A percentile compares a stretch with the other conserved stretches of the same genome.
These are phyloP conservation scores for Acidomyces sp. DNA, from an alignment of 495 filamentous ascomycete genomes.

Conservation along the genomic window DNA sequence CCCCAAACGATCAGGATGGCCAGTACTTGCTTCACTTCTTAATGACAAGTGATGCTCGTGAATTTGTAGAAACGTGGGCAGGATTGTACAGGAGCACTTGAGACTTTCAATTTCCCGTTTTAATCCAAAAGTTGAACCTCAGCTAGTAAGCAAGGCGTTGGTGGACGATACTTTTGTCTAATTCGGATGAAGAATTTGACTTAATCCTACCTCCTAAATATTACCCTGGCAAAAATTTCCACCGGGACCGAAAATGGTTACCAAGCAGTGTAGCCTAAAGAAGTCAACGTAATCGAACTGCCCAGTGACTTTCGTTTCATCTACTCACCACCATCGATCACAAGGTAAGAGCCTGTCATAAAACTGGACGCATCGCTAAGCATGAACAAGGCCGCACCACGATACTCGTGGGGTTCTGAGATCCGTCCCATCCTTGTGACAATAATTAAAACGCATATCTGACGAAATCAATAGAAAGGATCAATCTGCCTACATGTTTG, in stretches of 20 bases:
- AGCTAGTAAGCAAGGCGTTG: no score
- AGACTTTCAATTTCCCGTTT: no score
- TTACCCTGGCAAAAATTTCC: no score
- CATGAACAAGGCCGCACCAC: conserved; percentile 48
- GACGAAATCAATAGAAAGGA: conserved; percentile 43
- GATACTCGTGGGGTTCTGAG: conserved; percentile 38
- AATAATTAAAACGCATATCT: not conserved
- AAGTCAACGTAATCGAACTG: not conserved
- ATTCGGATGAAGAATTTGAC: no score
- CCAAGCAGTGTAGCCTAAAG: not conserved
- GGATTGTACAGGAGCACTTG: conserved; percentile 3
- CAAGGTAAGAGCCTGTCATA: conserved; percentile 52
- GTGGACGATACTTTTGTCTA: no score
- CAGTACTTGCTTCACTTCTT: conserved; percentile 13
- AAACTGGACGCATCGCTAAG: conserved; percentile 55
- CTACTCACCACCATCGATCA: conserved; percentile 32
- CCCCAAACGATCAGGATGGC: conserved; percentile 2
- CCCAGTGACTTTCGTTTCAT: not conserved
- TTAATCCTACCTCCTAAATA: no score
- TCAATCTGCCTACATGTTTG: conserved; percentile 64
- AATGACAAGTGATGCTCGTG: conserved; percentile 2
- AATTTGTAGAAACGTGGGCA: conserved; percentile 10
- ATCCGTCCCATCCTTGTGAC: conserved; percentile 8
- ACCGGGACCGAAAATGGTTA: no score
- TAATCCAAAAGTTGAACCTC: no score